Conservation (phyloP, 2,329 filamentous ascomycete species). For the Aspergillus hortae region DNA sequence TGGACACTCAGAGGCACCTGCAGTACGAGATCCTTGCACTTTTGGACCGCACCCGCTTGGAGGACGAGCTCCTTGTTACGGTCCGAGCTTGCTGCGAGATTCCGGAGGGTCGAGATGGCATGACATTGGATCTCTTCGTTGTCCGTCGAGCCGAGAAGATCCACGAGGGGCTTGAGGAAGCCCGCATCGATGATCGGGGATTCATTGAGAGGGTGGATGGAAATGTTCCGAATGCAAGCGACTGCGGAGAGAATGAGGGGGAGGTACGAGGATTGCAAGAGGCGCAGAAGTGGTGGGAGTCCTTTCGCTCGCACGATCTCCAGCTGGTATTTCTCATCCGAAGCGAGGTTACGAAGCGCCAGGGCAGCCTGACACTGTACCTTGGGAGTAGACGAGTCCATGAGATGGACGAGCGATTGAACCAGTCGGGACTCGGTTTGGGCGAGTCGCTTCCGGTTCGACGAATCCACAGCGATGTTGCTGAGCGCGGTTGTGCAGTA, state of each 20-base stretch:
- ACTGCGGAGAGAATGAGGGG: constrained; percentile 95
- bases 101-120: constrained; percentile 92
- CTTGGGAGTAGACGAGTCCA: constrained; percentile 96
- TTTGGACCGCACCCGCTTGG: constrained; percentile 93
- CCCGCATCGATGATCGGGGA: constrained; percentile 98
- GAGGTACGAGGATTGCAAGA: constrained; percentile 92
- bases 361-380: constrained; percentile 97
- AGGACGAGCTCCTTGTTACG: constrained; percentile 97
- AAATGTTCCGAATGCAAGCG: constrained; percentile 97
- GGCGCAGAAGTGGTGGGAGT: constrained; percentile 76
- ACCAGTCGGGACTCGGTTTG: constrained; percentile 88
- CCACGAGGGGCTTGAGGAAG: constrained; percentile 89
- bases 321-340: constrained; percentile 97
- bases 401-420: constrained; percentile 88
- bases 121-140: constrained; percentile 99
- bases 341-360: constrained; percentile 89
- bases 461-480: constrained; percentile 94
- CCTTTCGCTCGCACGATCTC: constrained; percentile 92
- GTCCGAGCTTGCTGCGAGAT: constrained; percentile 93
- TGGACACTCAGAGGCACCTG: constrained; percentile 92
- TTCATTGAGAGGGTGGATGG: constrained; percentile 95
- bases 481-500: constrained; percentile 98
- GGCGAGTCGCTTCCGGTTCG: constrained; percentile 85
- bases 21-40: constrained; percentile 95
- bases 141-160: constrained; percentile 89